Conservation (phyloP, 495 filamentous ascomycete species). For the Talaromyces nanjingensis region DNA sequence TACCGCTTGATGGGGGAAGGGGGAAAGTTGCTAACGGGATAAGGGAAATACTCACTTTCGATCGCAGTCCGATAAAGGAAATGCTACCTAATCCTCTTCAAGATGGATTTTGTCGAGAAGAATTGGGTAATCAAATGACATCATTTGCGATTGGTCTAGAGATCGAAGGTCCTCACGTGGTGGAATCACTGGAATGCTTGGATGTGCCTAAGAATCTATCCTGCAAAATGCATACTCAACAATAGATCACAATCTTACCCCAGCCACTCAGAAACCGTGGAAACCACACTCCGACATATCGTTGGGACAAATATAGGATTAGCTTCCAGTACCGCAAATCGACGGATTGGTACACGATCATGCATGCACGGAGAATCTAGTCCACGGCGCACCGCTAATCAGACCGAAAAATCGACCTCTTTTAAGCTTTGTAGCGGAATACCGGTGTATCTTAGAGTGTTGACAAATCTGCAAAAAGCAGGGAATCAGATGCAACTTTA, state of each 20-base stretch:
- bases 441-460: neutral
- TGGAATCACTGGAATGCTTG: neutral
- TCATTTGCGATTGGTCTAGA: neutral
- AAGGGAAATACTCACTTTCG: neutral
- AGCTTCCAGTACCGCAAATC: neutral
- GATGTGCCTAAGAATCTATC: neutral
- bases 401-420: neutral
- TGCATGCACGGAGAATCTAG: neutral
- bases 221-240: neutral
- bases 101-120: neutral
- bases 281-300: neutral
- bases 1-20: neutral
- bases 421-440: neutral
- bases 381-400: neutral
- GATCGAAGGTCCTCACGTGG: neutral
- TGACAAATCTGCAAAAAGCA: neutral
- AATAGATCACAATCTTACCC: neutral
- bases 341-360: neutral
- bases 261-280: neutral
- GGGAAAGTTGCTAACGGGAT: neutral
- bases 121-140: neutral
- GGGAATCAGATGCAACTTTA: neutral
- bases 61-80: neutral
- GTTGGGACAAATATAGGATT: neutral
- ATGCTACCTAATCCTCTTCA: neutral